Evolutionary conservation across 1,139 yeast species (phyloP).

Genomic region (Pichia sp.): DNA sequence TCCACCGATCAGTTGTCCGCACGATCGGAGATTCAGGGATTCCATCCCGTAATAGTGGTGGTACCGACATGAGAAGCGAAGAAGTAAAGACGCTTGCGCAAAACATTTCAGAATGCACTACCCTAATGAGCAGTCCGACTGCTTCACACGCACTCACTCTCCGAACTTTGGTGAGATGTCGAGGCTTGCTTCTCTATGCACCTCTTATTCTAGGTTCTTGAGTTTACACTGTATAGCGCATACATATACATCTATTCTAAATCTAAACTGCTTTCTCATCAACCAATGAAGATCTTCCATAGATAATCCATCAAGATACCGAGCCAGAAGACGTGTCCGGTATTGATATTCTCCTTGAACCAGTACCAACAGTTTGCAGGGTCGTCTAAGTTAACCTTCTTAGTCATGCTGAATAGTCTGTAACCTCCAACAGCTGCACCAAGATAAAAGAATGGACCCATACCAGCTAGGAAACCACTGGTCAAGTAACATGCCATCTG

Average conservation of each 20-base stretch:
- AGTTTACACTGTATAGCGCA: too few relatives aligned
- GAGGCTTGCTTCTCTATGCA: too few relatives aligned
- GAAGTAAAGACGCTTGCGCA: too few relatives aligned
- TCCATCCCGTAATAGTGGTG: too few relatives aligned
- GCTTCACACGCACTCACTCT: too few relatives aligned
- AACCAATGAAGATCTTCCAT: conserved; percentile 7
- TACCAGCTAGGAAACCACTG: conserved; percentile 76
- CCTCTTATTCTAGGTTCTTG: too few relatives aligned
- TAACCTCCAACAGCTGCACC: conserved; percentile 64
- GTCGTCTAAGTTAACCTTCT: conserved; percentile 64
- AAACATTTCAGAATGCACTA: too few relatives aligned
- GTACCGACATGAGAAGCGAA: too few relatives aligned
- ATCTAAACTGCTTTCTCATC: not conserved
- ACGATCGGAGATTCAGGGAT: too few relatives aligned
- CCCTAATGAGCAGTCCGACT: too few relatives aligned
- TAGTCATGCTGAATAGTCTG: conserved; percentile 60
- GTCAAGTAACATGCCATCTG: conserved; percentile 58
- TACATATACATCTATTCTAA: not conserved
- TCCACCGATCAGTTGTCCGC: too few relatives aligned
- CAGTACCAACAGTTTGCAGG: conserved; percentile 79
- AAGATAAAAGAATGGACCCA: conserved; percentile 79
- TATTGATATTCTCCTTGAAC: conserved; percentile 68
- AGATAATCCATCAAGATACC: conserved; percentile 76
- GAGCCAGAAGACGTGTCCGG: conserved; percentile 71
- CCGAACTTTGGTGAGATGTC: too few relatives aligned